These are phyloP conservation scores for Bryoglossum gracile DNA, from an alignment of 495 filamentous ascomycete species.

Conservation along the genomic window DNA sequence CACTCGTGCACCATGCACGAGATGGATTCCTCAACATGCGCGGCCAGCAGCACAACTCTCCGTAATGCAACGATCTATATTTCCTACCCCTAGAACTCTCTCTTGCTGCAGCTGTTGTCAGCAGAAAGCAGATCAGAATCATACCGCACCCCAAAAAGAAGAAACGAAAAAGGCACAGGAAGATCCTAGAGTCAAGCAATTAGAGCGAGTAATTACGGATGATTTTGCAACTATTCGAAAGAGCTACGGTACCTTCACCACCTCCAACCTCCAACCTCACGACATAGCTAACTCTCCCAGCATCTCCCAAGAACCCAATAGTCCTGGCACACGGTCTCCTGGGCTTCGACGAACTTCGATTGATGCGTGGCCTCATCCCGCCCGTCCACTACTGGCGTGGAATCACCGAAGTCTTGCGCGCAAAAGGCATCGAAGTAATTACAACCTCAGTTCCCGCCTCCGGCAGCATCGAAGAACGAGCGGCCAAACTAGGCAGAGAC, in stretches of 20 bases:
- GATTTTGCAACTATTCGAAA: constrained; percentile 68
- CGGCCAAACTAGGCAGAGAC: constrained; percentile 53
- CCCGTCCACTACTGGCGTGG: constrained; percentile 88
- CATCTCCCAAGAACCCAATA: constrained; percentile 60
- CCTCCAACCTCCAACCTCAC: not conserved
- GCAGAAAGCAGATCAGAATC: constrained; percentile 5
- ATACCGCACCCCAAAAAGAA: not conserved
- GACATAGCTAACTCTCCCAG: constrained; percentile 26
- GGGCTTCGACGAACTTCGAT: constrained; percentile 77
- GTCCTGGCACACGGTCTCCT: constrained; percentile 87
- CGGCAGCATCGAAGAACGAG: constrained; percentile 70
- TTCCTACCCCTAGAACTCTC: no score
- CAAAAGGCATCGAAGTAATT: constrained; percentile 72
- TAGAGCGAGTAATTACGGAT: constrained; percentile 65
- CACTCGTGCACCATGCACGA: constrained; percentile 22
- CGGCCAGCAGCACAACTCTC: no score
- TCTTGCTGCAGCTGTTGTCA: no score
- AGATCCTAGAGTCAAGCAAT: constrained; percentile 53
- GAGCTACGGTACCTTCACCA: constrained; percentile 51
- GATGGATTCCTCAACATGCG: constrained; percentile 14
- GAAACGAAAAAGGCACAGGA: constrained; percentile 24
- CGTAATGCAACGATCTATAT: no score
- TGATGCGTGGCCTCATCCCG: constrained; percentile 64
- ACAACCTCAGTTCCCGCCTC: constrained; percentile 73
- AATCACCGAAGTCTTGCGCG: constrained; percentile 67